These are phyloP conservation scores for Aspergillus calidoustus DNA, from an alignment of 2,329 filamentous ascomycete species.

Conservation along the genomic window DNA sequence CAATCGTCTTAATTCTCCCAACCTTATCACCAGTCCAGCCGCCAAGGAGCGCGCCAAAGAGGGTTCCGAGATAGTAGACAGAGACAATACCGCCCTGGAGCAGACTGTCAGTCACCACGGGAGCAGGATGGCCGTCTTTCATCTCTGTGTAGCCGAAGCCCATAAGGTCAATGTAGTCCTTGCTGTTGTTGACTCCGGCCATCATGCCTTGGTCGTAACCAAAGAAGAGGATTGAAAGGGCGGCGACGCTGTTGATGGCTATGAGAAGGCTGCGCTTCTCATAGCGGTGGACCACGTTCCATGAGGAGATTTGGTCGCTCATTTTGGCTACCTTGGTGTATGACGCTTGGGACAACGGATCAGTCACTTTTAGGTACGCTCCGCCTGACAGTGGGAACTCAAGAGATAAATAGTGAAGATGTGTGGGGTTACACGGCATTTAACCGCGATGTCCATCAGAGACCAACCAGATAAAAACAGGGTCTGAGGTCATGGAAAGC, in stretches of 20 bases:
- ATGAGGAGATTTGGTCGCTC: conserved; percentile 45
- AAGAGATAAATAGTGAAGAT: background rate
- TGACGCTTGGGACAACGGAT: background rate
- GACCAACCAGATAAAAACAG: conserved; percentile 5
- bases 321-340: conserved; percentile 27
- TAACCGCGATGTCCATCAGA: conserved; percentile 10
- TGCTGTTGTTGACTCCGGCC: conserved; percentile 69
- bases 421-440: background rate
- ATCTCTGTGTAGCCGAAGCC: conserved; percentile 64
- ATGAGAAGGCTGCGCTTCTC: conserved; percentile 63
- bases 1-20: conserved; percentile 68
- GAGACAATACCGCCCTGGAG: conserved; percentile 67
- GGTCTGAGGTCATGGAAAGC: background rate
- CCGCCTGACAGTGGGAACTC: background rate
- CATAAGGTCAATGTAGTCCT: conserved; percentile 68
- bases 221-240: conserved; percentile 71
- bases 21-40: conserved; percentile 67
- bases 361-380: background rate
- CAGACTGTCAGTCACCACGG: conserved; percentile 63
- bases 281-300: conserved; percentile 58
- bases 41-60: conserved; percentile 66
- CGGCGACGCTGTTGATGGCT: conserved; percentile 67
- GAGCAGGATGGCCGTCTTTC: conserved; percentile 47
- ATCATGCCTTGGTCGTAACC: conserved; percentile 62
- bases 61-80: conserved; percentile 63